Conservation (phyloP, 1,139 yeast genomes). For the Wickerhamomyces sp. region DNA sequence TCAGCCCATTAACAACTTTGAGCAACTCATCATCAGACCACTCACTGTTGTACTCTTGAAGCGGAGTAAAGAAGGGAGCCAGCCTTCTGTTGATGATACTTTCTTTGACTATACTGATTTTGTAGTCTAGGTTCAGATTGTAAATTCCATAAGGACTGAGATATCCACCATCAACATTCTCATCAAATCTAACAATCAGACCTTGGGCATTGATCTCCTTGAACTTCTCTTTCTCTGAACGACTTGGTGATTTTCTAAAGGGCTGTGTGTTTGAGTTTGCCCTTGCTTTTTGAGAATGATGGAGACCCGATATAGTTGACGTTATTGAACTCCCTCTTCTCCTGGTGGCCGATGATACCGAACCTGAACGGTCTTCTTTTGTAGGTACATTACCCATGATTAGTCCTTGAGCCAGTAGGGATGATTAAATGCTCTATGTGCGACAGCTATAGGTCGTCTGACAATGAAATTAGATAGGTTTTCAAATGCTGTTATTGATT, state of each 20-base stretch:
- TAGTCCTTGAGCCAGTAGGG: background rate
- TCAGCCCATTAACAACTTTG: slow-evolving; percentile 45
- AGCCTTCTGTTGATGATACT: slow-evolving; percentile 62
- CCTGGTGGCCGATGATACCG: slow-evolving; percentile 8
- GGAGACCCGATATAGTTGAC: slow-evolving; percentile 11
- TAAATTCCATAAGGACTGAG: slow-evolving; percentile 89
- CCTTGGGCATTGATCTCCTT: slow-evolving; percentile 52
- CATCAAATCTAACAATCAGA: slow-evolving; percentile 52
- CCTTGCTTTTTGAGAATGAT: slow-evolving; percentile 12
- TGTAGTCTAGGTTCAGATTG: slow-evolving; percentile 66
- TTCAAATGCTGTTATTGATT: too few relatives aligned
- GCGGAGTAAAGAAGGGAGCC: slow-evolving; percentile 89
- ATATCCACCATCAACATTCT: slow-evolving; percentile 73
- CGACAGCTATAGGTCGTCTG: too few relatives aligned
- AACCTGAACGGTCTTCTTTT: slow-evolving; percentile 39
- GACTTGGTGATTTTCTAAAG: slow-evolving; percentile 18
- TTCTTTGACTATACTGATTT: slow-evolving; percentile 62
- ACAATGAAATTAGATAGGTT: too few relatives aligned
- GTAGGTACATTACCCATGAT: slow-evolving; percentile 60
- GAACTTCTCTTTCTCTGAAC: slow-evolving; percentile 46
- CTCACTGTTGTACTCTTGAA: slow-evolving; percentile 69
- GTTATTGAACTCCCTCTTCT: slow-evolving; percentile 21
- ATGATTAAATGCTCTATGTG: too few relatives aligned
- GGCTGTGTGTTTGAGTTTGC: slow-evolving; percentile 6
- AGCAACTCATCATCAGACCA: slow-evolving; percentile 75